phyloP scores from a whole-genome alignment of 1,284 basidiomycete species.

The Rhizopogon parksii region DNA sequence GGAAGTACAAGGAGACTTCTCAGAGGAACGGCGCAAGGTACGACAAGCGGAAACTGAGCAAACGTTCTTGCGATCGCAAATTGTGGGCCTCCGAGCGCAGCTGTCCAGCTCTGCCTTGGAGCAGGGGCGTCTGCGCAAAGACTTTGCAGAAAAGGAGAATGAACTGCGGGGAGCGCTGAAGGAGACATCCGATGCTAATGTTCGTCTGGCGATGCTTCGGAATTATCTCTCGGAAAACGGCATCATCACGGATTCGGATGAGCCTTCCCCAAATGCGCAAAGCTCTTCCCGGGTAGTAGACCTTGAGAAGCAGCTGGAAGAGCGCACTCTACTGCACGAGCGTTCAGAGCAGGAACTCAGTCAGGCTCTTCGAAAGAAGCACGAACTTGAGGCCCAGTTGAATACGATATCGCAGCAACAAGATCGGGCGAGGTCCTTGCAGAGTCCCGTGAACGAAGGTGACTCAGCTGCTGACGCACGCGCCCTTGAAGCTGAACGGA shows the following conservation, averaged over 20 bases:
- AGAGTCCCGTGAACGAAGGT: conserved; percentile 38
- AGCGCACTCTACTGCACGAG: conserved; percentile 67
- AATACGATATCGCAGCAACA: conserved; percentile 59
- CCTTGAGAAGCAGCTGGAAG: conserved; percentile 69
- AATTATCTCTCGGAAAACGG: conserved; percentile 89
- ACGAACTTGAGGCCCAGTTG: conserved; percentile 68
- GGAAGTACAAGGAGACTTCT: conserved; percentile 62
- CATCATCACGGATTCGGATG: conserved; percentile 67
- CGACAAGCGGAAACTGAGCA: conserved; percentile 68
- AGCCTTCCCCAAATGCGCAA: conserved; percentile 37
- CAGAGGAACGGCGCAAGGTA: conserved; percentile 61
- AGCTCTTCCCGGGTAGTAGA: conserved; percentile 54
- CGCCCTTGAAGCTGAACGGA: conserved; percentile 61
- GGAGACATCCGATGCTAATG: conserved; percentile 65
- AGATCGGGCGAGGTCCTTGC: conserved; percentile 52
- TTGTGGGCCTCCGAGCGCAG: conserved; percentile 74
- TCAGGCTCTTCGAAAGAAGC: conserved; percentile 54
- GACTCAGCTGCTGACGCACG: conserved; percentile 47
- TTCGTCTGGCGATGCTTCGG: conserved; percentile 78
- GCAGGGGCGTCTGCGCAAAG: conserved; percentile 62
- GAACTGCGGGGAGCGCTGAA: conserved; percentile 63
- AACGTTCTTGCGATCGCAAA: conserved; percentile 66
- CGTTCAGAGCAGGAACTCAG: conserved; percentile 67
- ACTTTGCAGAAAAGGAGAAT: conserved; percentile 62
- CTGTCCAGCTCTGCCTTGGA: conserved; percentile 70